Conservation (phyloP, 2,329 filamentous ascomycete genomes). For the Curvularia lunata region DNA sequence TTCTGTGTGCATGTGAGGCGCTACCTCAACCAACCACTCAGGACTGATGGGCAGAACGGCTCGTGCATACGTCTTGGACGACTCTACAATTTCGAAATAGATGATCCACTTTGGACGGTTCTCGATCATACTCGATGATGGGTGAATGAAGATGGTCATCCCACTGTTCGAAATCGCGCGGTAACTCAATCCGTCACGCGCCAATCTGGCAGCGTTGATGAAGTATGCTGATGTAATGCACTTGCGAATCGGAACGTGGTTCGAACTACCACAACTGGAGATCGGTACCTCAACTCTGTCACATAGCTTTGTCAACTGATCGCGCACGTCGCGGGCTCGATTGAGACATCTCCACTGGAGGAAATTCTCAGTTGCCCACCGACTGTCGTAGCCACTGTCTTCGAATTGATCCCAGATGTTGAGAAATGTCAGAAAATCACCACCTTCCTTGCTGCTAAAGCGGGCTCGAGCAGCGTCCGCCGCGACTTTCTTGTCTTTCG, state of each 20-base stretch:
- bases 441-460: conserved; percentile 79
- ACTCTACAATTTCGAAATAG: conserved; percentile 83
- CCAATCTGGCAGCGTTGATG: conserved; percentile 84
- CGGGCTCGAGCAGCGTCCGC: conserved; percentile 88
- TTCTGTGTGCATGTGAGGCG: conserved; percentile 93
- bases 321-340: conserved; percentile 86
- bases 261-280: conserved; percentile 71
- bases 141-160: conserved; percentile 89
- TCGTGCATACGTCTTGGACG: conserved; percentile 91
- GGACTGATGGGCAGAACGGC: conserved; percentile 83
- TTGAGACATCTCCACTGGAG: conserved; percentile 89
- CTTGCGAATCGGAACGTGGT: conserved; percentile 81
- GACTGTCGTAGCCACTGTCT: conserved; percentile 83
- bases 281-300: conserved; percentile 85
- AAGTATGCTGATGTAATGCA: conserved; percentile 93
- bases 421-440: conserved; percentile 85
- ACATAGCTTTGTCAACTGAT: conserved; percentile 89
- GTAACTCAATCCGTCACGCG: conserved; percentile 85
- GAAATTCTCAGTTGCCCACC: conserved; percentile 94
- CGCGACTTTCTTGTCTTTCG: conserved; percentile 94
- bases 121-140: conserved; percentile 71
- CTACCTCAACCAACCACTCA: conserved; percentile 85
- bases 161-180: conserved; percentile 84
- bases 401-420: conserved; percentile 98
- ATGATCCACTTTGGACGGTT: conserved; percentile 84